phyloP scores from a whole-genome alignment of 2,329 filamentous ascomycete genomes.

The Scolecobasidium constrictum region DNA sequence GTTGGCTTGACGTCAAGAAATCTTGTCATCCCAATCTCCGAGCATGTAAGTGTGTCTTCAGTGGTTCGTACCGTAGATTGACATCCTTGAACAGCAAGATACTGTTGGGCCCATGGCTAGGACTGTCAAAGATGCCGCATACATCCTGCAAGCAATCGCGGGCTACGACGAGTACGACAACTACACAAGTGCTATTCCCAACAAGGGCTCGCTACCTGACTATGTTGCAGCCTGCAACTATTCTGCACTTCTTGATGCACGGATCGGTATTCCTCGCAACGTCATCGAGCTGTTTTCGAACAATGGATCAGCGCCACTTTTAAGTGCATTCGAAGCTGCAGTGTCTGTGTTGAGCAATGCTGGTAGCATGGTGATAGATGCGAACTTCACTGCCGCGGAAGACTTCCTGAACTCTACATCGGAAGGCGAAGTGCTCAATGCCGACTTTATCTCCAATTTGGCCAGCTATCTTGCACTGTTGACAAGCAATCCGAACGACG shows the following conservation, averaged over 20 bases:
- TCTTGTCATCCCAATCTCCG: conserved; percentile 47
- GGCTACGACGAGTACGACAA: conserved; percentile 43
- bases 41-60: not conserved
- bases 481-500: conserved; percentile 44
- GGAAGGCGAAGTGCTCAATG: conserved; percentile 37
- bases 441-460: conserved; percentile 50
- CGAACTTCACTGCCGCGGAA: conserved; percentile 46
- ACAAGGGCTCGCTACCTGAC: conserved; percentile 39
- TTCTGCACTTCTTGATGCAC: conserved; percentile 42
- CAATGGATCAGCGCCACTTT: conserved; percentile 27
- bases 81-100: conserved; percentile 46
- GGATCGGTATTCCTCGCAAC: conserved; percentile 55
- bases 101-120: conserved; percentile 47
- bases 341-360: conserved; percentile 41
- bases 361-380: conserved; percentile 48
- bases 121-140: conserved; percentile 48
- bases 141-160: conserved; percentile 47
- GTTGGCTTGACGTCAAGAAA: conserved; percentile 52
- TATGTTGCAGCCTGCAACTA: conserved; percentile 49
- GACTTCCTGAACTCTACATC: conserved; percentile 30
- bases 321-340: conserved; percentile 45
- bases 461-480: conserved; percentile 46
- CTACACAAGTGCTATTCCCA: conserved; percentile 49
- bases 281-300: conserved; percentile 30
- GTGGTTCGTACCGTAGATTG: not conserved